Evolutionary conservation across 148 eudicot genomes (phyloP).

Genomic region (Arctostaphylos glauca): DNA sequence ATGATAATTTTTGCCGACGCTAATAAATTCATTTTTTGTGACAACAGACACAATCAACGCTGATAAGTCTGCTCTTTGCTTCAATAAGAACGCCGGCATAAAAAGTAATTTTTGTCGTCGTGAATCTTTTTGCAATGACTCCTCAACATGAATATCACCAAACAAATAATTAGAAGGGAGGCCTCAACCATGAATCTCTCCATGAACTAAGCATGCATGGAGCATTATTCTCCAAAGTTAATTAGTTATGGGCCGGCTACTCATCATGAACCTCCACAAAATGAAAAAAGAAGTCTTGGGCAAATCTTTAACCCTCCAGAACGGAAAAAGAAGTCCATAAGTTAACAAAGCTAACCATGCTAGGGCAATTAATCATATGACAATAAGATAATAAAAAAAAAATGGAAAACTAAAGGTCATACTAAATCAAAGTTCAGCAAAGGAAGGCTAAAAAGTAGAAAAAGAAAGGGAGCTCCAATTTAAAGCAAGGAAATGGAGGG

Average conservation of each 20-base stretch:
- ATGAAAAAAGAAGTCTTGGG: not conserved
- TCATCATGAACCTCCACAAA: not conserved
- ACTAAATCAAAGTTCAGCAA: not conserved
- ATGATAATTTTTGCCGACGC: too few species aligned
- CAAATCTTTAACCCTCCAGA: too few species aligned
- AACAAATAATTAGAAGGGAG: not conserved
- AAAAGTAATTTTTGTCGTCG: not conserved
- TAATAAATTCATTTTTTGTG: too few species aligned
- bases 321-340: not conserved
- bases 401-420: not conserved
- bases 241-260: not conserved
- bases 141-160: not conserved
- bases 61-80: too few species aligned
- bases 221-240: not conserved
- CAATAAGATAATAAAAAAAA: not conserved
- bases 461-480: not conserved
- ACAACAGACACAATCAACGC: too few species aligned
- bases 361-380: not conserved
- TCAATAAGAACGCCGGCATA: too few species aligned
- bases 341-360: not conserved
- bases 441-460: not conserved
- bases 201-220: not conserved
- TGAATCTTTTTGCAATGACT: not conserved
- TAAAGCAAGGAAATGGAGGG: too few species aligned
- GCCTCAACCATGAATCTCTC: not conserved